Percentiles rank a stretch among this genome's conserved stretches.
Conservation (phyloP, 2,329 filamentous ascomycete genomes). For the Penicillium sp. region DNA sequence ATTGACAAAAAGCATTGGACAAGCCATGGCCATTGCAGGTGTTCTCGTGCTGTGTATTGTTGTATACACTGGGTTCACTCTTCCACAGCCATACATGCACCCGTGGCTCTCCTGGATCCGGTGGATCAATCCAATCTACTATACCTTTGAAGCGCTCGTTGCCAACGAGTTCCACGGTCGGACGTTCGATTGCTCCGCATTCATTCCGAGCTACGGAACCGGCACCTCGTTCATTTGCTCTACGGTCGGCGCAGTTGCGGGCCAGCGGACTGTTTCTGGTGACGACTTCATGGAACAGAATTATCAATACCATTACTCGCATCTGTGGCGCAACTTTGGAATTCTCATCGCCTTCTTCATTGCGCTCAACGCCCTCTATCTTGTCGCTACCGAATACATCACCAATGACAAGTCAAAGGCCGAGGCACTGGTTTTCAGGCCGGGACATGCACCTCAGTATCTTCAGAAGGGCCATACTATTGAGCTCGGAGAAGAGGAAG, state of each 20-base stretch:
- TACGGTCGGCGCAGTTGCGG: slow-evolving; percentile 52
- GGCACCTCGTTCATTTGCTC: slow-evolving; percentile 21
- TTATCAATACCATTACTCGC: slow-evolving; percentile 57
- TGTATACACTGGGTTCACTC: slow-evolving; percentile 39
- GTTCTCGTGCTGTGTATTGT: slow-evolving; percentile 34
- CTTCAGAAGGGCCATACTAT: slow-evolving; percentile 11
- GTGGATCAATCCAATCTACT: slow-evolving; percentile 36
- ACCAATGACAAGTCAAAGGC: slow-evolving; percentile 70
- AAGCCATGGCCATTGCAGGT: slow-evolving; percentile 53
- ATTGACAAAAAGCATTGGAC: slow-evolving; percentile 38
- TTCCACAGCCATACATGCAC: slow-evolving; percentile 48
- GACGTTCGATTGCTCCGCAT: slow-evolving; percentile 20
- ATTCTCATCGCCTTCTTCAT: slow-evolving; percentile 65
- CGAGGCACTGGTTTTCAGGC: slow-evolving; percentile 71
- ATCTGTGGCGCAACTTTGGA: slow-evolving; percentile 70
- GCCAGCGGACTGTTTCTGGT: slow-evolving; percentile 57
- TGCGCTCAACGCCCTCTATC: slow-evolving; percentile 61
- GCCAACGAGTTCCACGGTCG: slow-evolving; percentile 35
- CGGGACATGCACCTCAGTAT: slow-evolving; percentile 44
- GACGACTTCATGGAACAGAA: slow-evolving; percentile 56
- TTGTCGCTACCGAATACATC: slow-evolving; percentile 43
- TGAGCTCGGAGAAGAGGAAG: slow-evolving; percentile 5
- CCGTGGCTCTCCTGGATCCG: slow-evolving; percentile 51
- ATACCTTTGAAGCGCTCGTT: slow-evolving; percentile 32
- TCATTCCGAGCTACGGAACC: slow-evolving; percentile 22